Base-by-base conservation (phyloP, 495 filamentous ascomycete species). In the Aspergillus cristatus region DNA sequence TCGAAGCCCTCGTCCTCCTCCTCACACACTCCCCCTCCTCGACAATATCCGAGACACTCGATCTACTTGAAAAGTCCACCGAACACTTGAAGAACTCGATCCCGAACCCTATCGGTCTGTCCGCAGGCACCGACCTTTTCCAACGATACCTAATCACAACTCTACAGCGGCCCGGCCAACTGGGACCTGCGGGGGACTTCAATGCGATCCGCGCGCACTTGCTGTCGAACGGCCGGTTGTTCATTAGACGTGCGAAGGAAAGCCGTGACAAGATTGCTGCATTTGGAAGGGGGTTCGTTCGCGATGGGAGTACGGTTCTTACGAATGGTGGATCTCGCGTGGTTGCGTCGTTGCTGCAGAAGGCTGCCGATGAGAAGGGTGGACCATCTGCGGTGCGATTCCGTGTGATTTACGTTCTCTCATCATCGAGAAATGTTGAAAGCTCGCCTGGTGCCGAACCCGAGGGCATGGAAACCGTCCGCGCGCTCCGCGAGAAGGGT, bases 111-210 rank as follows among this genome's bases (percentile, higher is more conserved):
- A 86, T 97, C 45, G 65, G 89, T 17, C 73, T 96, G 14, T 86
- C 83, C 24, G 91, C 93, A 34, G 91, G 91, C 48, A 94, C 90
- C 48, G 89, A 96, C 57, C 74, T 96, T 40, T 97, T 97, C 68
- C 87, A 91, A 58, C 79, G 87, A 51, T 98, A 90, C 62, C 76
- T 98, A 32, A 82, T 94, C 40, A 76, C 73, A 29, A 77, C 76
- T 28, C 62, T 82, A 48, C 74, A 80, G 50, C 57, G 73, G 14
- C 74, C 75, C 2, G 63, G 64, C 7, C 57, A 65, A 38, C 46
- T 65, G 5, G 73, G 72, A 5, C 69, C 71, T 5, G 71, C 68
- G 3, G 71, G 70, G 1, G 83, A 86, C 53, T 96, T 98, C 54
- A 81, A 84, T 28, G 75, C 80, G 20, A 83, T 93, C 20, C 75